Evolutionary conservation across 2,329 filamentous ascomycete species (phyloP), one percentile per base, ranked within the genome.

Genomic region (Didymella keratinophila): DNA sequence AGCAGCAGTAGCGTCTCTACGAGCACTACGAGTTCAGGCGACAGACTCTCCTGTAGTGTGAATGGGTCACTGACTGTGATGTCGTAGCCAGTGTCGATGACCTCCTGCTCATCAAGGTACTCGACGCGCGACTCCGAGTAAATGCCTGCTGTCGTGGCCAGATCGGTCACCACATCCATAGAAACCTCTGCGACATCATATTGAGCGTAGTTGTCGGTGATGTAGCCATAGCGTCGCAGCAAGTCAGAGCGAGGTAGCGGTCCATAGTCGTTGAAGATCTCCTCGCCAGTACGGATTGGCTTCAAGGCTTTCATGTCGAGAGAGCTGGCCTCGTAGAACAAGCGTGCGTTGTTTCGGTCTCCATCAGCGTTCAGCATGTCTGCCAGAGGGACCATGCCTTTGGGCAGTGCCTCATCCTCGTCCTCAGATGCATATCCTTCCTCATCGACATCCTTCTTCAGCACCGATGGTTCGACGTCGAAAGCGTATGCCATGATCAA

Each of bases 401-500:
- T 91, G 18, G 83, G 79, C 4, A 82, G 67, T 4, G 76, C 75
- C n/a, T 77, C 80, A 30, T 83, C 80, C 60, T 82, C 79, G 20
- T 79, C 78, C 59, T 81, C 80, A 27, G 78, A 79, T 4, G 71
- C 75, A 57, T 78, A 80, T 18, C 81, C 81, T 46, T 84, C 83
- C 2, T 87, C 84, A 2, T 87, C 85, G 0, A 86, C 81, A 4
- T 87, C 81, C 21, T 87, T 83, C 14, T 62, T 61, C 5, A 58
- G 48, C 36, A 66, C 61, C 14, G 68, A 71, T 34, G 82, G 82
- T 63, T 87, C 86, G 7, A 96, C 84, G 66, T 97, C 93, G 72
- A 97, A 97, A 0, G 92, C 92, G 72, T 96, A 97, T 0, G 92
- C 89, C 92, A 97, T 96, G 65, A 97, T 94, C 16, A 90, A 87